Base-by-base conservation (phyloP, 2,329 filamentous ascomycete genomes). In the Xylariaceae sp. region DNA sequence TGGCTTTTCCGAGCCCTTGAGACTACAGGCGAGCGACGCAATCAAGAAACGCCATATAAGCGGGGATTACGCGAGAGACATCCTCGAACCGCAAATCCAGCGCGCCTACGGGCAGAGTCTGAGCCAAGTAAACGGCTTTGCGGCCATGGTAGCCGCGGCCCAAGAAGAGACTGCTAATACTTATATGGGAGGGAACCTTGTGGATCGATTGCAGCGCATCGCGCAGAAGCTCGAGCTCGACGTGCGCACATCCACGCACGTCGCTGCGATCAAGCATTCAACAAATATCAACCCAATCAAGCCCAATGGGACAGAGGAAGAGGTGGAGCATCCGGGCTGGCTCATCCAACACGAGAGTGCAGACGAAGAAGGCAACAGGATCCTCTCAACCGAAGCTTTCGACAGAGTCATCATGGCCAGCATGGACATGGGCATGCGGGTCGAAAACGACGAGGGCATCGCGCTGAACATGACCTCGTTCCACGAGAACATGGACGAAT, bases 21-120 rank as follows among this genome's bases (percentile, higher is more conserved):
- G 60, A 11, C 55, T 66, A 34, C 34, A 15, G 51, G 61, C 66
- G 4, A 45, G 18, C 4, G 42, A 56, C 1, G 51, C 51, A 6
- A 57, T 69, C 8, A 56, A 51, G 15, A 47, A 35, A 39, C 60
- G 60, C 10, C 61, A 62, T 9, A 65, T 69, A 39, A 59, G 65
- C 52, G 65, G 51, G 3, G 44, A 51, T 39, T 68, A 68, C 54
- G 56, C 60, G 7, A 53, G 35, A 18, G 66, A 69, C 10, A 44
- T 69, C 13, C 60, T 68, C 13, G 59, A 55, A 6, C 65, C 67
- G 1, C 64, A 68, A 44, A 64, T 66, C 10, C 55, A 63, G 57
- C 63, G 66, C 3, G 55, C 62, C 7, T 55, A 58, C n/a, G 56
- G 61, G 4, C 64, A 67, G 55, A 23, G 44, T 4, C 17, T 67